Evolutionary conservation across 2,329 filamentous ascomycete species (phyloP).

Genomic region (Stachybotrys chartarum): DNA sequence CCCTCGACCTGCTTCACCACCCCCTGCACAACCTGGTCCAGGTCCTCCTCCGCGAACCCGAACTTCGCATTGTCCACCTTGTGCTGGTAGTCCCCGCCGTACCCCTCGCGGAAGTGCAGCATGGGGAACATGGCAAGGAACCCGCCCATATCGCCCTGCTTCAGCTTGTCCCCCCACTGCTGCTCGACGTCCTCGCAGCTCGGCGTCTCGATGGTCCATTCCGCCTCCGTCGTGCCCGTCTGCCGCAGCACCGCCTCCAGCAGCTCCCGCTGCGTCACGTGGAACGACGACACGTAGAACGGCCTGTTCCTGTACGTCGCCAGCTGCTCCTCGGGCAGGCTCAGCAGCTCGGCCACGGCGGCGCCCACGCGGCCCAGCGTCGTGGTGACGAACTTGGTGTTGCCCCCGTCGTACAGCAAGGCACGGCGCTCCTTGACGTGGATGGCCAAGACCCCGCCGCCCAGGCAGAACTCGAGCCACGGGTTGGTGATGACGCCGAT

Average conservation of each 20-base stretch:
- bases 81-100: constrained; percentile 22
- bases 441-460: constrained; percentile 20
- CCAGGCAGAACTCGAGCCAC: constrained; percentile 24
- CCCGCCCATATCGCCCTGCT: constrained; percentile 10
- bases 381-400: constrained; percentile 17
- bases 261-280: constrained; percentile 56
- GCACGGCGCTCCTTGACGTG: constrained; percentile 20
- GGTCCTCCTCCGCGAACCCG: constrained; percentile 17
- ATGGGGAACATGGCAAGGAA: constrained; percentile 17
- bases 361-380: constrained; percentile 24
- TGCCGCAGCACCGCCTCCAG: constrained; percentile 53
- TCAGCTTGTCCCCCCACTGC: constrained; percentile 8
- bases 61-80: constrained; percentile 19
- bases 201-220: constrained; percentile 24
- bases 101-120: constrained; percentile 19
- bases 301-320: constrained; percentile 18
- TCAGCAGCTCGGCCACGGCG: constrained; percentile 24
- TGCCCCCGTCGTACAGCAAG: constrained; percentile 20
- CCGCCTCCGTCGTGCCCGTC: constrained; percentile 45
- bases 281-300: constrained; percentile 48
- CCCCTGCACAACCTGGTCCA: constrained; percentile 17
- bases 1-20: constrained; percentile 2
- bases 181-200: constrained; percentile 4
- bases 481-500: constrained; percentile 23
- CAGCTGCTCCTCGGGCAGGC: constrained; percentile 22